Percentiles rank a stretch among this genome's conserved stretches.
Conservation (phyloP, 176 grass and related monocot species). For the Carex cristatella region DNA sequence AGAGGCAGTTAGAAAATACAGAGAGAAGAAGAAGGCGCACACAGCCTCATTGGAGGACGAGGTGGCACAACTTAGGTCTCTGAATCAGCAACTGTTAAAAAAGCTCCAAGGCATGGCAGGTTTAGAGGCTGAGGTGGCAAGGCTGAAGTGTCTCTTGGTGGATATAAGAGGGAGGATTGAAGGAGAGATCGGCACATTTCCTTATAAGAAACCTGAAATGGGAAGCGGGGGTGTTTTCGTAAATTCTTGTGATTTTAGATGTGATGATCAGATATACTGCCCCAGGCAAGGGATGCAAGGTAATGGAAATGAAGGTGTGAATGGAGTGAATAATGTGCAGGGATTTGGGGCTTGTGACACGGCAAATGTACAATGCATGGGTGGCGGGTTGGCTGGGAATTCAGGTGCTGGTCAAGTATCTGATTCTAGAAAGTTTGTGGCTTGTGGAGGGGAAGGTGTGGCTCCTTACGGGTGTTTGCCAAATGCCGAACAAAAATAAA, state of each 20-base stretch:
- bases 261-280: conserved; percentile 75
- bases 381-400: neutral
- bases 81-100: conserved; percentile 60
- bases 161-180: conserved; percentile 76
- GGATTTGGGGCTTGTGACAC: conserved; percentile 43
- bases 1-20: conserved; percentile 91
- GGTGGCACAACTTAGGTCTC: conserved; percentile 51
- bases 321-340: conserved; percentile 34
- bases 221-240: conserved; percentile 36
- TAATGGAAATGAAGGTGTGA: conserved; percentile 16
- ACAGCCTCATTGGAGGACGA: conserved; percentile 81
- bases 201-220: conserved; percentile 56
- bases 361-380: conserved; percentile 37
- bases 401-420: conserved; percentile 28
- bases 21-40: conserved; percentile 97
- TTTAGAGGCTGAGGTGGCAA: conserved; percentile 60
- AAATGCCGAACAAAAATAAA: conserved; percentile 49
- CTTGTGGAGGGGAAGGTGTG: conserved; percentile 31
- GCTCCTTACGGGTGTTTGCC: conserved; percentile 37
- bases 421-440: conserved; percentile 42
- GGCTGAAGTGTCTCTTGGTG: conserved; percentile 64
- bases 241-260: conserved; percentile 76
- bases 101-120: conserved; percentile 53
- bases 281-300: conserved; percentile 27
- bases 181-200: conserved; percentile 71